A percentile compares a stretch with the other conserved stretches of the same genome.
Evolutionary conservation across 257 asterid genomes (phyloP).

Genomic region (Gynochthodes officinalis): DNA sequence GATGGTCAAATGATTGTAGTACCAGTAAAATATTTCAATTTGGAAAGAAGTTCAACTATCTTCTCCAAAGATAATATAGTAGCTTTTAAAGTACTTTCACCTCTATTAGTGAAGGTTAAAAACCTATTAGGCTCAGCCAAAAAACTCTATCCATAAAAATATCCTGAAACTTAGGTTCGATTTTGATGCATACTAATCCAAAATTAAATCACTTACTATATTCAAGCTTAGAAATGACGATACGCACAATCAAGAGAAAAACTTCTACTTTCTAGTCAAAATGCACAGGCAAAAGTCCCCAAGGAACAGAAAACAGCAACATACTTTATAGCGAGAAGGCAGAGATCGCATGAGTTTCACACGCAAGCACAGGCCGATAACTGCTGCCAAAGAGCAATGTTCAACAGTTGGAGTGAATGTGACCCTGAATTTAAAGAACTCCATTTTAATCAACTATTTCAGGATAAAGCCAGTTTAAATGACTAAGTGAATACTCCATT

Average conservation of each 20-base stretch:
- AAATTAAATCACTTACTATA: neutral
- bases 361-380: slow-evolving; percentile 92
- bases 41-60: neutral
- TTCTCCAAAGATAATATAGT: neutral
- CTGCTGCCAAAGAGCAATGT: slow-evolving; percentile 92
- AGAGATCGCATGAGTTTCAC: slow-evolving; percentile 88
- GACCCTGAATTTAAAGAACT: slow-evolving; percentile 45
- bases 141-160: too few relatives aligned
- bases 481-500: slow-evolving; percentile 1
- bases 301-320: slow-evolving; percentile 5
- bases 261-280: neutral
- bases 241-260: neutral
- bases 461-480: slow-evolving; percentile 7
- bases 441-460: slow-evolving; percentile 17
- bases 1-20: neutral
- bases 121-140: neutral
- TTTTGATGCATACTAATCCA: neutral
- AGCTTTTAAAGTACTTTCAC: neutral
- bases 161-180: neutral
- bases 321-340: slow-evolving; percentile 81
- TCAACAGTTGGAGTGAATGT: slow-evolving; percentile 97
- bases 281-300: neutral
- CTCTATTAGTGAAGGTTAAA: neutral
- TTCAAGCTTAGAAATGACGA: neutral
- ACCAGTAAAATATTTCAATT: neutral